Conservation (phyloP, 2,329 filamentous ascomycete genomes). For the Sporothrix schenckii region DNA sequence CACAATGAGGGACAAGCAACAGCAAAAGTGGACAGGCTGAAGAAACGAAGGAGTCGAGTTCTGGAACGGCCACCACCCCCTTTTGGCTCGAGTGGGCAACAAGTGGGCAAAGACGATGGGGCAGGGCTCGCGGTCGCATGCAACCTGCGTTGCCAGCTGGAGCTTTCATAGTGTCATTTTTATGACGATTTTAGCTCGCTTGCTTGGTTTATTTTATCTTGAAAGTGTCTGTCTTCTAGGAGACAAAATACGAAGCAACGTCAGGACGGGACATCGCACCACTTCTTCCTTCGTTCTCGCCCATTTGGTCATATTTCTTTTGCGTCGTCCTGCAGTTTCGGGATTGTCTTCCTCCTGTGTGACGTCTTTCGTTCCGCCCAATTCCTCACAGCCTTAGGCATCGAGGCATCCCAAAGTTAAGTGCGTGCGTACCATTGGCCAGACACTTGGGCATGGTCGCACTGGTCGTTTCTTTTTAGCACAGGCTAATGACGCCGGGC, state of each 20-base stretch:
- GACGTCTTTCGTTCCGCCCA: conserved; percentile 19
- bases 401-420: conserved; percentile 7
- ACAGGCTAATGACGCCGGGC: conserved; percentile 25
- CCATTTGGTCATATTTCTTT: conserved; percentile 5
- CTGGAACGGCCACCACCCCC: conserved; percentile 18
- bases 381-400: conserved; percentile 16
- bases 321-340: conserved; percentile 12
- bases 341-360: conserved; percentile 18
- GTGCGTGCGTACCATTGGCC: conserved; percentile 8
- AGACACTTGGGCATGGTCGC: background rate
- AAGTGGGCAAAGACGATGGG: conserved; percentile 14
- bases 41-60: conserved; percentile 5
- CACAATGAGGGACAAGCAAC: background rate
- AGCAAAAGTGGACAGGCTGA: conserved; percentile 20
- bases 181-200: background rate
- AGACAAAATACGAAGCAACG: too few species aligned
- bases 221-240: too few species aligned
- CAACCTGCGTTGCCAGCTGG: background rate
- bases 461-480: conserved; percentile 9
- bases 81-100: conserved; percentile 3
- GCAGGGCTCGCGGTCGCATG: conserved; percentile 29
- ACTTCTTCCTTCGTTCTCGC: background rate
- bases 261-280: too few species aligned
- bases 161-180: background rate
- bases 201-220: background rate